Evolutionary conservation across 2,329 filamentous ascomycete species (phyloP).

Genomic region (Elsinoe ampelina): DNA sequence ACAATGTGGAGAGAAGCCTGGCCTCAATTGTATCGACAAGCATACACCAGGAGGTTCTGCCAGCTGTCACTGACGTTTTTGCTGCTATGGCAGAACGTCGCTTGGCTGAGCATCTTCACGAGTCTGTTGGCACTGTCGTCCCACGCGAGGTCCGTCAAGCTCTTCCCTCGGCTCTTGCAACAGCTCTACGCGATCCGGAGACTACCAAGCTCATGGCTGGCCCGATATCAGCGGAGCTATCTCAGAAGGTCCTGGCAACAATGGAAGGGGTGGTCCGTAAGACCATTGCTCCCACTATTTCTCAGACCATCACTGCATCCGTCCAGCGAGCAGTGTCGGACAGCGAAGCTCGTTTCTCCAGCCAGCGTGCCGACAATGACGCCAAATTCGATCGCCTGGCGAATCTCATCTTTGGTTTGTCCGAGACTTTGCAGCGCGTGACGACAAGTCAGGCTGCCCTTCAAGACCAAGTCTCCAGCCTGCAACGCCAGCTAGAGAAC

Average conservation of each 20-base stretch:
- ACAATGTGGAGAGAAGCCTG: conserved; percentile 67
- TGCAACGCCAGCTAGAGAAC: conserved; percentile 37
- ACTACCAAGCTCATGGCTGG: conserved; percentile 65
- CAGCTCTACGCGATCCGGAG: conserved; percentile 64
- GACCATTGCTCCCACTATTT: conserved; percentile 45
- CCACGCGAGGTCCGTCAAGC: conserved; percentile 63
- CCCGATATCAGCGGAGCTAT: conserved; percentile 57
- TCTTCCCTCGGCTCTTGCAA: conserved; percentile 58
- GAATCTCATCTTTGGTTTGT: conserved; percentile 55
- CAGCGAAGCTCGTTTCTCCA: background rate
- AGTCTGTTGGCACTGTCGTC: conserved; percentile 44
- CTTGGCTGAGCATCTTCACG: conserved; percentile 52
- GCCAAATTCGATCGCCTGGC: conserved; percentile 67
- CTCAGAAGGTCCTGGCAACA: conserved; percentile 57
- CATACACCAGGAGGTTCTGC: conserved; percentile 67
- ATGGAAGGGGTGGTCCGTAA: conserved; percentile 49
- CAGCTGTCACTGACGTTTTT: conserved; percentile 60
- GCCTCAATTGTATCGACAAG: conserved; percentile 65
- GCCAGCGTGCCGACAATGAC: conserved; percentile 43
- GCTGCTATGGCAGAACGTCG: conserved; percentile 61
- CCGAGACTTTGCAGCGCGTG: conserved; percentile 62
- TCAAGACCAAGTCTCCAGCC: conserved; percentile 45
- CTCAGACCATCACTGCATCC: conserved; percentile 30
- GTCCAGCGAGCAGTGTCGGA: conserved; percentile 8
- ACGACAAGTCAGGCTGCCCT: conserved; percentile 58